These are phyloP conservation scores for Choiromyces venosus DNA, from an alignment of 495 filamentous ascomycete genomes.

Conservation along the genomic window DNA sequence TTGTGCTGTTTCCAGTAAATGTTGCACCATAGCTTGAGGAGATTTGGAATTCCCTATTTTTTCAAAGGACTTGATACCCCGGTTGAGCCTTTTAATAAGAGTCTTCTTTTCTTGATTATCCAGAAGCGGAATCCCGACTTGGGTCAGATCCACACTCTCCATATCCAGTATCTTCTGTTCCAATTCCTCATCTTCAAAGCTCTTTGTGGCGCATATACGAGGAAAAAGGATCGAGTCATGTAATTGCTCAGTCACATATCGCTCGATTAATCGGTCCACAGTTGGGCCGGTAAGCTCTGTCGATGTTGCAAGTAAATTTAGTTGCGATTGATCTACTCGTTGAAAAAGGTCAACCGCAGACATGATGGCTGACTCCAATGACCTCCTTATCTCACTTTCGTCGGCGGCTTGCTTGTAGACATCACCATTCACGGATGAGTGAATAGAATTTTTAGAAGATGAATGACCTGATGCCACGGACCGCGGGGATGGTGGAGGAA, in stretches of 20 bases:
- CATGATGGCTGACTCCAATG: constrained; percentile 84
- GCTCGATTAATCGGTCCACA: constrained; percentile 90
- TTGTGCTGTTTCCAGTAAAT: constrained; percentile 80
- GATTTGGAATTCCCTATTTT: constrained; percentile 77
- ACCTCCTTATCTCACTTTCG: constrained; percentile 59
- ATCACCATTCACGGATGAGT: constrained; percentile 35
- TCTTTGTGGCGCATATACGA: constrained; percentile 68
- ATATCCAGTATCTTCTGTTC: constrained; percentile 87
- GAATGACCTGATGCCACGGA: constrained; percentile 28
- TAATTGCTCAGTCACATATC: constrained; percentile 89
- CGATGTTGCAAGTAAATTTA: constrained; percentile 83
- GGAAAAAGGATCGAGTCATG: constrained; percentile 83
- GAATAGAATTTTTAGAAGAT: constrained; percentile 29
- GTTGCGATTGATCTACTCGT: constrained; percentile 87
- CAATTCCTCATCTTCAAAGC: constrained; percentile 80
- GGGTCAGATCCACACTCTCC: constrained; percentile 87
- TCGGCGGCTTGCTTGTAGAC: constrained; percentile 41
- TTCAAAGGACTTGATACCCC: constrained; percentile 82
- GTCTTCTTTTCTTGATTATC: constrained; percentile 36
- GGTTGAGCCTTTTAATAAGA: constrained; percentile 51
- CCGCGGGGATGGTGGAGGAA: constrained; percentile 68
- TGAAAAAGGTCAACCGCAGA: constrained; percentile 94
- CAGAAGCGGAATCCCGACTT: constrained; percentile 67
- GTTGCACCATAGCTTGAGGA: constrained; percentile 91
- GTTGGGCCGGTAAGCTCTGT: constrained; percentile 89